These are phyloP conservation scores for Silybum marianum DNA, from an alignment of 129 eudicot species.

Conservation along the genomic window DNA sequence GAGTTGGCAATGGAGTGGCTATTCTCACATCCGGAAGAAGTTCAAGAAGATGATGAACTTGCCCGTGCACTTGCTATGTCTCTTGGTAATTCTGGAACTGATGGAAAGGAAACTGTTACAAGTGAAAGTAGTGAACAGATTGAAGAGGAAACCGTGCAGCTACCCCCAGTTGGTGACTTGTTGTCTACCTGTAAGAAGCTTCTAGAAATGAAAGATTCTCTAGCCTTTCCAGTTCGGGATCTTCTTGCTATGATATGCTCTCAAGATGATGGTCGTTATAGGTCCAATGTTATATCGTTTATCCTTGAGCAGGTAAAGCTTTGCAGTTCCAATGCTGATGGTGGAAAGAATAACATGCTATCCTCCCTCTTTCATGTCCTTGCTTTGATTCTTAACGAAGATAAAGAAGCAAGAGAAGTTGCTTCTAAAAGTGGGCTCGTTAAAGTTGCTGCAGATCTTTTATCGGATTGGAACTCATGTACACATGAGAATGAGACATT, in stretches of 20 bases:
- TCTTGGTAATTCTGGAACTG: slow-evolving; percentile 82
- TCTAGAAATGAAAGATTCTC: slow-evolving; percentile 71
- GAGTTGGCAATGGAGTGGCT: slow-evolving; percentile 99
- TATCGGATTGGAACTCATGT: slow-evolving; percentile 59
- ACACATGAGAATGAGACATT: slow-evolving; percentile 38
- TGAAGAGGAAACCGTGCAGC: slow-evolving; percentile 77
- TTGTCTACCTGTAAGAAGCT: slow-evolving; percentile 77
- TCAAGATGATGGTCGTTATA: slow-evolving; percentile 79
- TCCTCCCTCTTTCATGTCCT: slow-evolving; percentile 84
- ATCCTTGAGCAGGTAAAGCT: slow-evolving; percentile 80
- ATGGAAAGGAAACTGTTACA: slow-evolving; percentile 59
- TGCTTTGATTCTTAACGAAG: slow-evolving; percentile 88
- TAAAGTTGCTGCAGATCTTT: slow-evolving; percentile 74
- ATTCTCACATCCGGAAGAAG: slow-evolving; percentile 92
- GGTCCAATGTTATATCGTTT: slow-evolving; percentile 66
- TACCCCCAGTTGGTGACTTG: slow-evolving; percentile 84
- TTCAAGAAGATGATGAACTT: slow-evolving; percentile 95
- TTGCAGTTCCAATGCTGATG: slow-evolving; percentile 51
- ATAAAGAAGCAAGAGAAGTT: slow-evolving; percentile 76
- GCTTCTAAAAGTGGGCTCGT: slow-evolving; percentile 77
- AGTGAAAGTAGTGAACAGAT: slow-evolving; percentile 50
- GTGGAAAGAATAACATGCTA: slow-evolving; percentile 60
- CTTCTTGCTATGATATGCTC: slow-evolving; percentile 88
- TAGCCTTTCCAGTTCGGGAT: slow-evolving; percentile 90
- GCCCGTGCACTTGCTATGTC: slow-evolving; percentile 99